Percentiles rank a stretch among this genome's conserved stretches.
phyloP scores from a whole-genome alignment of 805 yeast genomes.

The Maudiozyma turicensis region DNA sequence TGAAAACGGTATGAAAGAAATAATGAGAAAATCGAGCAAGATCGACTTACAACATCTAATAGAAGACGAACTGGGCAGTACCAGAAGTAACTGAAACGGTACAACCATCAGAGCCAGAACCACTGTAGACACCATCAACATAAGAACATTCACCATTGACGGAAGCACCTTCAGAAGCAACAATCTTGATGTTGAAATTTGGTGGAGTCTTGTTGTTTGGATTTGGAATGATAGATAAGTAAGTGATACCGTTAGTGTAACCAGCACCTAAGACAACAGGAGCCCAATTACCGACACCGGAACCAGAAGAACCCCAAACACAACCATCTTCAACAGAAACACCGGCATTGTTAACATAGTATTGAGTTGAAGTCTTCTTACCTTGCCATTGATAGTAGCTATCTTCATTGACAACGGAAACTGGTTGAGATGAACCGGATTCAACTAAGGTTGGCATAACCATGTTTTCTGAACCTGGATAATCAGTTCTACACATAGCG shows the following conservation, averaged over 20 bases:
- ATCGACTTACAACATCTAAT: slow-evolving; percentile 16
- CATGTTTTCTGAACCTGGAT: slow-evolving; percentile 99
- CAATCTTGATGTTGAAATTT: slow-evolving; percentile 72
- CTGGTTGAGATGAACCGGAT: slow-evolving; percentile 57
- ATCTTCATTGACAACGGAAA: slow-evolving; percentile 74
- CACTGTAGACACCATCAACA: slow-evolving; percentile 54
- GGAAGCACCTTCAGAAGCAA: slow-evolving; percentile 51
- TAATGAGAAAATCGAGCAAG: background rate
- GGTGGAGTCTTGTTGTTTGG: slow-evolving; percentile 72
- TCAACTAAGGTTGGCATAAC: slow-evolving; percentile 78
- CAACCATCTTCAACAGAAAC: slow-evolving; percentile 86
- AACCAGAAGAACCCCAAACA: slow-evolving; percentile 78
- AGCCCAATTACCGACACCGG: slow-evolving; percentile 96
- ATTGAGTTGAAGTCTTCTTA: slow-evolving; percentile 81
- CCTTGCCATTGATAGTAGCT: slow-evolving; percentile 80
- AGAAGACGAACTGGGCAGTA: slow-evolving; percentile 51
- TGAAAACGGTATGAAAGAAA: background rate
- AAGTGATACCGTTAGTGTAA: slow-evolving; percentile 57
- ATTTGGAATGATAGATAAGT: slow-evolving; percentile 89
- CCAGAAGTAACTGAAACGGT: slow-evolving; percentile 59
- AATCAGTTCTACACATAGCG: slow-evolving; percentile 95
- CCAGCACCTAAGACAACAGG: slow-evolving; percentile 96
- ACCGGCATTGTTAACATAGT: slow-evolving; percentile 96
- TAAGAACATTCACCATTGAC: slow-evolving; percentile 73
- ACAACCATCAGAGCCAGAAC: slow-evolving; percentile 63